phyloP scores from a whole-genome alignment of 768 basidiomycete species.

The Royoungia palumana region DNA sequence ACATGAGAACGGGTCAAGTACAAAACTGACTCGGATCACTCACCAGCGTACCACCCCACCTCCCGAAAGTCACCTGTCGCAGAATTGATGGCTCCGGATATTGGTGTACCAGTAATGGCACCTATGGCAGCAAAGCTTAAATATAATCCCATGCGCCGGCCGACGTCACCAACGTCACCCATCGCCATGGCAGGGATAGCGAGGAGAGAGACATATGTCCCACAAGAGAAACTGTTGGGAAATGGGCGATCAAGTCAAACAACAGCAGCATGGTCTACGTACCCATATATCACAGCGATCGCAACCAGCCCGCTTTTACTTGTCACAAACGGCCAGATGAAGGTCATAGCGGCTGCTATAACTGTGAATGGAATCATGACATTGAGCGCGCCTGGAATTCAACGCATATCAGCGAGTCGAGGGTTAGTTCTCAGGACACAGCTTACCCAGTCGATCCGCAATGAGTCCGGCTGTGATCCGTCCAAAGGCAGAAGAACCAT shows the following conservation, averaged over 20 bases:
- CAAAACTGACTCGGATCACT: background rate
- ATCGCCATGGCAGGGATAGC: conserved; percentile 57
- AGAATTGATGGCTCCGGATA: conserved; percentile 64
- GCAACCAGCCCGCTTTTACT: conserved; percentile 45
- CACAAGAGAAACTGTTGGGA: conserved; percentile 50
- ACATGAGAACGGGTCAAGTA: background rate
- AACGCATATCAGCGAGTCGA: background rate
- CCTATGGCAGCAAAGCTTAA: conserved; percentile 59
- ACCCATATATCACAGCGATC: conserved; percentile 67
- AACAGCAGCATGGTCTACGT: conserved; percentile 6
- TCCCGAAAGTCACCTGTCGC: conserved; percentile 45
- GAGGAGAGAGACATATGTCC: conserved; percentile 59
- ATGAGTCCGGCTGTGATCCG: conserved; percentile 52
- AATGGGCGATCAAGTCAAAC: background rate
- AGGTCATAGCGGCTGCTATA: conserved; percentile 56
- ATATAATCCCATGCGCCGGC: conserved; percentile 64
- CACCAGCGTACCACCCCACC: conserved; percentile 42
- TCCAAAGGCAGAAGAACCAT: conserved; percentile 62
- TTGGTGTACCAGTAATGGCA: conserved; percentile 66
- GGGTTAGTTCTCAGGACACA: background rate
- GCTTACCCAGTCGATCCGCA: conserved; percentile 52
- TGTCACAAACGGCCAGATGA: conserved; percentile 65
- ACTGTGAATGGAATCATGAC: conserved; percentile 63
- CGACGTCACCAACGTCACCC: conserved; percentile 59
- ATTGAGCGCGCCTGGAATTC: conserved; percentile 54